These are phyloP conservation scores for Mitragyna speciosa DNA, from an alignment of 257 asterid genomes.

Conservation along the genomic window DNA sequence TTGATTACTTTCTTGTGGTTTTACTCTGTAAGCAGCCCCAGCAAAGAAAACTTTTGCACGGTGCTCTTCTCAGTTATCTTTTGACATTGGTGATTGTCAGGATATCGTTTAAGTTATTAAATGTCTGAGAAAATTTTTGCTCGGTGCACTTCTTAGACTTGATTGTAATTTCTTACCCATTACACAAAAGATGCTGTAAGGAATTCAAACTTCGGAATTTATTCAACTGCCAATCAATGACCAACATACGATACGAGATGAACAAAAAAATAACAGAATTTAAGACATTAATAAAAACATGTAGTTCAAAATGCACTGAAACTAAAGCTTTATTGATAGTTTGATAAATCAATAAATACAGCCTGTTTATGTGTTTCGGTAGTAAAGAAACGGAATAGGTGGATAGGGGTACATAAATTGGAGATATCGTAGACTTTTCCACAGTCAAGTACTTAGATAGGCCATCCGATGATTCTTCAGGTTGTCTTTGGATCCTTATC, in stretches of 20 bases:
- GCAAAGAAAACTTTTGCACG: neutral
- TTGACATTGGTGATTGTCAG: neutral
- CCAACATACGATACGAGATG: constrained; percentile 1
- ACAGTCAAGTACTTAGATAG: neutral
- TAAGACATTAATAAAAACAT: neutral
- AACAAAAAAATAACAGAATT: neutral
- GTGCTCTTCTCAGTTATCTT: neutral
- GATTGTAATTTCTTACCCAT: neutral
- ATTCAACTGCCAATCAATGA: constrained; percentile 4
- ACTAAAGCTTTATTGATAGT: neutral
- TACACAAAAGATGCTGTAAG: neutral
- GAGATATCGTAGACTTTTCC: constrained; percentile 1
- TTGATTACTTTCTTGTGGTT: neutral
- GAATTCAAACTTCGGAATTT: neutral
- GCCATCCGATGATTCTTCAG: constrained; percentile 17
- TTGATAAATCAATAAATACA: neutral
- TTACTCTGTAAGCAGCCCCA: neutral
- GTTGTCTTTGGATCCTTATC: constrained; percentile 34
- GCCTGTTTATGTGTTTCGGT: neutral
- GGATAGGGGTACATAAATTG: constrained; percentile 8
- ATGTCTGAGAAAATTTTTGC: no score
- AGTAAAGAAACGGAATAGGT: constrained; percentile 9
- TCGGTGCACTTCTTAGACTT: neutral
- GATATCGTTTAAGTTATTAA: neutral
- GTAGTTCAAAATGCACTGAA: neutral